Evolutionary conservation across 2,329 filamentous ascomycete species (phyloP), one percentile per base, ranked within the genome.

Genomic region (Amylocarpus encephaloides): DNA sequence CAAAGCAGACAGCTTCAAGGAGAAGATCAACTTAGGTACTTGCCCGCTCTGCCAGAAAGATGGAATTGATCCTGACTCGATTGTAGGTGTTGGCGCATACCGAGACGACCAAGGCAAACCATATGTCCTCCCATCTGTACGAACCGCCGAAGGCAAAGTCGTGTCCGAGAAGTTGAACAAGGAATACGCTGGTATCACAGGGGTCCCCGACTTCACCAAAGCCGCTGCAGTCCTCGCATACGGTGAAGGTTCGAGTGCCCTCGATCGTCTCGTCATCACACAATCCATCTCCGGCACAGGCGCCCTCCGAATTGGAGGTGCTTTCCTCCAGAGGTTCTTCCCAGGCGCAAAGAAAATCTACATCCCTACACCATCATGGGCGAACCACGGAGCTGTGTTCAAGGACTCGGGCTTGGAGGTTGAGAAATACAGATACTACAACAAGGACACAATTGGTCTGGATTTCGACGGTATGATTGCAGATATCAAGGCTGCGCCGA

Each of bases 271-370:
- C 57, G 90, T 84, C 73, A 90, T 95, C 72, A 96, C 92, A 57
- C 93, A 98, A 78, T 88, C 91, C 73, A 96, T 98, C 76, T 98
- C 93, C 54, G 93, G 93, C 62, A 98, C 93, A 51, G 93, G 93
- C 67, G 93, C 93, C 57, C 83, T 98, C 66, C 85, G 93, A 69
- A 92, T 98, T 68, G 93, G 89, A 59, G 93, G 85, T 66, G 90
- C 88, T 62, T 98, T 97, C 82, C 79, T 98, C 62, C 73, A 88
- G 71, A 86, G 90, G 66, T 92, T 89, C 80, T 96, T 86, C 77
- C 90, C 91, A 40, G 83, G 86, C 68, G 82, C 82, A 63, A 97
- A 96, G 83, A 88, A 86, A 71, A 89, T 98, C 74, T 97, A 95
- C 78, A 90, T 98, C 68, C 93, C 93, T 55, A 91, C 78, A 50